Base-by-base conservation (phyloP, 1,284 basidiomycete genomes). In the Ustilago esculenta region DNA sequence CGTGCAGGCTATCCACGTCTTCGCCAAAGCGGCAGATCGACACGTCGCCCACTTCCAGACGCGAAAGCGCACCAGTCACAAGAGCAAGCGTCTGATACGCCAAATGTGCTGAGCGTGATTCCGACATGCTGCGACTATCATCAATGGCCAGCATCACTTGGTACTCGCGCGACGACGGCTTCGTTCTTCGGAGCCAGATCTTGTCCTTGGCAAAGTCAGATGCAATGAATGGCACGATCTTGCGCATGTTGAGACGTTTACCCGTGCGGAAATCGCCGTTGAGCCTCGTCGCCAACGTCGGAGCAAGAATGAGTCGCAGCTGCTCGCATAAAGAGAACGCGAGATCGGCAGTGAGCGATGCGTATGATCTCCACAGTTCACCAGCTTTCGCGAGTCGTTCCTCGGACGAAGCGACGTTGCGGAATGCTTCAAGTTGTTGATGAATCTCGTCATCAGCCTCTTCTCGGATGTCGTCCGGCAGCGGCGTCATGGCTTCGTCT, bases 201-300 rank as follows among this genome's bases (percentile, higher is more conserved):
- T 96, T 96, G 86, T 99, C 96, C 83, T 98, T 98, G 55, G 94
- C 97, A 85, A 94, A 99, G 84, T 99, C 96, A 82, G 91, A 93
- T 9, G 96, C 96, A 73, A 99, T 95, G 85, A 97, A 99, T 2
- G 92, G 90, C 54, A 99, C 94, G 82, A 99, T 94, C 85, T 96
- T 96, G 82, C 95, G 93, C 95, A 99, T 98, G 84, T 98, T 98
- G 41, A 99, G 87, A 21, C 96, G 87, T 84, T 98, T 99, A 48
- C 96, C 96, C 0, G 92, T 97, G 40, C 95, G 91, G 83, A 96
- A 99, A 84, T 99, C 96, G 39, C 96, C 96, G 83, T 92, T 91
- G 36, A 99, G 86, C 23, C 96, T 88, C 10, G 95, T 97, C 2
- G 96, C 94, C 36, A 92, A 86, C 0, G 95, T 98, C 0, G 96